phyloP scores from a whole-genome alignment of 192 early-diverging fungal species.

The Backusella parvicylindrica region DNA sequence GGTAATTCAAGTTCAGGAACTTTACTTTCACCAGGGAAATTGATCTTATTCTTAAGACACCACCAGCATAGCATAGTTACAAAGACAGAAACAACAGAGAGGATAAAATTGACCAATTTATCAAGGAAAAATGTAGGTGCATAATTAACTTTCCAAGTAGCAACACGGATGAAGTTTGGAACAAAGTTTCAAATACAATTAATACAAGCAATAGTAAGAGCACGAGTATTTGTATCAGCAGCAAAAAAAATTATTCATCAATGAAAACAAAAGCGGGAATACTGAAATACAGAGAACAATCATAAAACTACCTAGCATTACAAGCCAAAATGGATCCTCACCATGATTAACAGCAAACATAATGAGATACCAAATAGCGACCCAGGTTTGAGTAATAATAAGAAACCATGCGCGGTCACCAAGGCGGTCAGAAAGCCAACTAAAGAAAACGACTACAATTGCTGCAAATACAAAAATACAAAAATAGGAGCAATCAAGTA shows the following conservation, averaged over 20 bases:
- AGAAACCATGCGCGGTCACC: background rate
- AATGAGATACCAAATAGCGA: conserved; percentile 8
- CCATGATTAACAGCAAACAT: background rate
- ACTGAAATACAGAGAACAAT: conserved; percentile 1
- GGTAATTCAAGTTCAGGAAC: background rate
- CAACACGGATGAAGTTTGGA: conserved; percentile 1
- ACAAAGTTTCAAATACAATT: conserved; percentile 3
- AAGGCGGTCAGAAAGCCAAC: background rate
- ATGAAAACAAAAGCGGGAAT: conserved; percentile 3
- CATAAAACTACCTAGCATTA: conserved; percentile 1
- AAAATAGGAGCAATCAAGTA: background rate
- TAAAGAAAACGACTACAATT: background rate
- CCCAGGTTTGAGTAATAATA: background rate
- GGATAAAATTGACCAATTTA: conserved; percentile 2
- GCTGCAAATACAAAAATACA: background rate
- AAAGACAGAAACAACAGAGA: background rate
- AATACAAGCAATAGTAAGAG: background rate
- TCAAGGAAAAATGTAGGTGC: background rate
- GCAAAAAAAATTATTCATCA: conserved; percentile 3
- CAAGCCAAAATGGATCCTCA: background rate
- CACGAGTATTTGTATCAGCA: background rate
- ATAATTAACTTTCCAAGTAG: background rate
- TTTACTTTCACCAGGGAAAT: background rate
- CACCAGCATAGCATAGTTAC: background rate
- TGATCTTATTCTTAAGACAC: background rate